Evolutionary conservation across 208 protist species (phyloP).

Genomic region (Wallacemonas sp.): DNA sequence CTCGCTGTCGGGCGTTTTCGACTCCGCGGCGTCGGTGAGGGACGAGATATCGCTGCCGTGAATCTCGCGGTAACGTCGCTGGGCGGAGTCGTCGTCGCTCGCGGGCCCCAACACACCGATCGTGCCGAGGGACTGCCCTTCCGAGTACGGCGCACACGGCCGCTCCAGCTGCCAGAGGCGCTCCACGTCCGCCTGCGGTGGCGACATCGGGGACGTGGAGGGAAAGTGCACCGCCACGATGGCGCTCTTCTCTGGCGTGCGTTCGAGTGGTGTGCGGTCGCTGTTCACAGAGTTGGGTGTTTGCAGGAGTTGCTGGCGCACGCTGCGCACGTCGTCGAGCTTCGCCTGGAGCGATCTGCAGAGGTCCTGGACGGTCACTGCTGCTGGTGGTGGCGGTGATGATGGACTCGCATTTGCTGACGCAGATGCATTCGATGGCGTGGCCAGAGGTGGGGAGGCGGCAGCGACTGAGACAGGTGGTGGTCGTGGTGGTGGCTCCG

Average conservation of each 20-base stretch:
- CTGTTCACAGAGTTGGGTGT: not conserved
- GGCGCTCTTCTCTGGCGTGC: not conserved
- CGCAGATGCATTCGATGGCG: too few species aligned
- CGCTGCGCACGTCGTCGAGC: not conserved
- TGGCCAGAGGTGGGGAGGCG: too few species aligned
- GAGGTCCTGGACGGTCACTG: not conserved
- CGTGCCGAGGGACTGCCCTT: slow-evolving; percentile 9
- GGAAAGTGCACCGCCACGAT: not conserved
- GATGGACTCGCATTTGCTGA: too few species aligned
- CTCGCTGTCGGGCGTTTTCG: too few species aligned
- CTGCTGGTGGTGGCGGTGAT: too few species aligned
- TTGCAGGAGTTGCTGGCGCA: not conserved
- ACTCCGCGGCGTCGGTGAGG: not conserved
- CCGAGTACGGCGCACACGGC: slow-evolving; percentile 1
- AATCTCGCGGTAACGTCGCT: slow-evolving; percentile 47
- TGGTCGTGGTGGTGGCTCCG: too few species aligned
- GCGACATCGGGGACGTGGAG: not conserved
- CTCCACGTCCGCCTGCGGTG: not conserved
- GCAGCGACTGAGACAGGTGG: too few species aligned
- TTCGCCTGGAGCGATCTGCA: not conserved
- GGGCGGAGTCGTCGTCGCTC: slow-evolving; percentile 29
- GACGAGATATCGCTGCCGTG: slow-evolving; percentile 23
- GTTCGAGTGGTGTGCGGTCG: not conserved
- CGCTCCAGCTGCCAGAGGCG: not conserved
- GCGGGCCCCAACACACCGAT: slow-evolving; percentile 32